phyloP scores from a whole-genome alignment of 176 grass and related monocot species.

The Avena eriantha region DNA sequence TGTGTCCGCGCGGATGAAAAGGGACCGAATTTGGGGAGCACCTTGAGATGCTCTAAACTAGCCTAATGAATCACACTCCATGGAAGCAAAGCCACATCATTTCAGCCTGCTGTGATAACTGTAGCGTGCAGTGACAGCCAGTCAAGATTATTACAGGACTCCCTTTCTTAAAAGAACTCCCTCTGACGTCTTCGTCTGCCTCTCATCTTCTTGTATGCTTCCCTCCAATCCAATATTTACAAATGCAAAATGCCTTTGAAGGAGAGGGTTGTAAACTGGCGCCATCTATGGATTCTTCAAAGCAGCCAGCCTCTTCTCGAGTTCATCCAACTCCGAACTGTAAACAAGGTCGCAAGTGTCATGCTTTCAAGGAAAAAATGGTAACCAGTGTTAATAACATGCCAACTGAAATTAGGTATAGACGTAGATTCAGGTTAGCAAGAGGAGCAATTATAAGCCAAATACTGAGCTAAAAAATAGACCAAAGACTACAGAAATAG shows the following conservation, averaged over 20 bases:
- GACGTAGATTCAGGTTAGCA: constrained; percentile 21
- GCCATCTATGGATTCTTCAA: constrained; percentile 59
- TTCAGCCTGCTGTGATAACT: neutral
- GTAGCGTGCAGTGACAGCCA: neutral
- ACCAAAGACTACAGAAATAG: neutral
- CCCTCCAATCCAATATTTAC: constrained; percentile 41
- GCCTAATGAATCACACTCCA: neutral
- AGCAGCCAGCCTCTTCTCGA: constrained; percentile 81
- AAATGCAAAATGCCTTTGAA: constrained; percentile 35
- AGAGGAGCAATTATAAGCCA: neutral
- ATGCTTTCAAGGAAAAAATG: neutral
- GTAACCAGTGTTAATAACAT: constrained; percentile 27
- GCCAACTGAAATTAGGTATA: constrained; percentile 13
- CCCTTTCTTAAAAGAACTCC: constrained; percentile 1
- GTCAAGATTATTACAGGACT: constrained; percentile 6
- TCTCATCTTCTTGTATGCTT: neutral
- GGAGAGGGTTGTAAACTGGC: constrained; percentile 10
- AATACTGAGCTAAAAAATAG: constrained; percentile 4
- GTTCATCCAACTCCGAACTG: constrained; percentile 77
- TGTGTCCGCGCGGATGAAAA: no score
- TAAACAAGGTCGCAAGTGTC: constrained; percentile 40
- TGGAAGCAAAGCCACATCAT: neutral
- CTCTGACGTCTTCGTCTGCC: neutral
- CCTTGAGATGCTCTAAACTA: neutral
- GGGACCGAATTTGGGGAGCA: no score